These are phyloP conservation scores for Aspergillus sp. DNA, from an alignment of 2,329 filamentous ascomycete genomes.

Conservation along the genomic window DNA sequence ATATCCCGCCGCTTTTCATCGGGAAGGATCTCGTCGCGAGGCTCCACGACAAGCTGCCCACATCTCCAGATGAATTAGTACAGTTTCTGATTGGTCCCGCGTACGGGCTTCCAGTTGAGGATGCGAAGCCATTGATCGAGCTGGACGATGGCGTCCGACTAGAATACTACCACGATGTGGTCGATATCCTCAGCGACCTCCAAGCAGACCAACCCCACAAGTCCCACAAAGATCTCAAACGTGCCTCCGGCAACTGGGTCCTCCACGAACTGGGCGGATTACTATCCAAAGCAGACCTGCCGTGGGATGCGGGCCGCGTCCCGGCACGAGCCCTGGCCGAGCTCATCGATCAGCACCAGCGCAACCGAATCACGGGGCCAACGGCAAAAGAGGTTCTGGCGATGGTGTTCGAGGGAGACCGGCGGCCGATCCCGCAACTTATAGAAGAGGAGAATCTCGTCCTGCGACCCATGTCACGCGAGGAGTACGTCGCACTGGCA, in stretches of 20 bases:
- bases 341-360: slow-evolving; percentile 39
- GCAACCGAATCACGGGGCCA: slow-evolving; percentile 43
- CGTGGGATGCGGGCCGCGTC: slow-evolving; percentile 34
- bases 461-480: slow-evolving; percentile 46
- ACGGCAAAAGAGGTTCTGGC: slow-evolving; percentile 55
- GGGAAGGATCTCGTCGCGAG: slow-evolving; percentile 59
- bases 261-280: slow-evolving; percentile 67
- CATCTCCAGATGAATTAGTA: slow-evolving; percentile 63
- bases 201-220: slow-evolving; percentile 18
- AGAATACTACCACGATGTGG: slow-evolving; percentile 60
- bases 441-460: slow-evolving; percentile 50
- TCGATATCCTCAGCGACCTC: slow-evolving; percentile 28
- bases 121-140: slow-evolving; percentile 69
- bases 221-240: slow-evolving; percentile 34
- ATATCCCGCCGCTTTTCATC: slow-evolving; percentile 72
- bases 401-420: slow-evolving; percentile 46
- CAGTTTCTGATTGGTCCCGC: slow-evolving; percentile 48
- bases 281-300: slow-evolving; percentile 43
- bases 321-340: slow-evolving; percentile 37
- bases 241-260: slow-evolving; percentile 57
- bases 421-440: slow-evolving; percentile 43
- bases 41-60: slow-evolving; percentile 56
- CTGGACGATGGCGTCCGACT: slow-evolving; percentile 71
- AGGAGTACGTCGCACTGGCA: slow-evolving; percentile 51
- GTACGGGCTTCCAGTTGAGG: slow-evolving; percentile 69